phyloP scores from a whole-genome alignment of 2,329 filamentous ascomycete genomes.

The Pyrenophora graminea region DNA sequence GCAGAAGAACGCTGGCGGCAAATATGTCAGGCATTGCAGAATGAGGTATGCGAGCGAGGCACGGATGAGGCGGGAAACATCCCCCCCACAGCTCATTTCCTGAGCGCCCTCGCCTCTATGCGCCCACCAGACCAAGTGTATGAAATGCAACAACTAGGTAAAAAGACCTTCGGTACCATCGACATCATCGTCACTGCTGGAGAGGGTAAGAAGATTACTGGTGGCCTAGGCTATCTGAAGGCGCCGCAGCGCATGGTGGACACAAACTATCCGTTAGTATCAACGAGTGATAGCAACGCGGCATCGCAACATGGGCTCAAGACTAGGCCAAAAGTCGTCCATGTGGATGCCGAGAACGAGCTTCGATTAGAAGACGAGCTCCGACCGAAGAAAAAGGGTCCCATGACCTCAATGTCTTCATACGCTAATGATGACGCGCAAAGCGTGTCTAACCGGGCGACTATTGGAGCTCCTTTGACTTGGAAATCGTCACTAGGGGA shows the following conservation, averaged over 20 bases:
- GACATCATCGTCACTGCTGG: slow-evolving; percentile 46
- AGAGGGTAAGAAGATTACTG: slow-evolving; percentile 31
- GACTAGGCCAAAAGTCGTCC: not conserved
- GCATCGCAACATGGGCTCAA: not conserved
- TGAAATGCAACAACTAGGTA: slow-evolving; percentile 36
- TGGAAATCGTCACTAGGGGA: too few species aligned
- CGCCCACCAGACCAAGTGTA: slow-evolving; percentile 43
- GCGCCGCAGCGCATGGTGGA: slow-evolving; percentile 31
- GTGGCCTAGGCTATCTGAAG: slow-evolving; percentile 27
- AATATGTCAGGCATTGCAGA: slow-evolving; percentile 34
- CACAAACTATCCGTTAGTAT: slow-evolving; percentile 16
- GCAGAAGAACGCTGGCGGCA: slow-evolving; percentile 42
- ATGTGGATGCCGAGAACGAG: slow-evolving; percentile 14
- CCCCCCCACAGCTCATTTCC: slow-evolving; percentile 45
- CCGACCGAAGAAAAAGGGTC: slow-evolving; percentile 10
- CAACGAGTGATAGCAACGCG: not conserved
- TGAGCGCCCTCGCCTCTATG: slow-evolving; percentile 46
- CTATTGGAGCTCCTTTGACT: too few species aligned
- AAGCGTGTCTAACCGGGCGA: too few species aligned
- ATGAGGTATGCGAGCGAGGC: slow-evolving; percentile 45
- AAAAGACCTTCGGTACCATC: slow-evolving; percentile 43
- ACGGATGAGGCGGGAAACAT: slow-evolving; percentile 35
- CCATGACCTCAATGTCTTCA: not conserved
- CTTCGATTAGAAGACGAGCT: slow-evolving; percentile 5
- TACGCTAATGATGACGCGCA: too few species aligned